phyloP scores from a whole-genome alignment of 495 filamentous ascomycete genomes.

The Ramalina intermedia region DNA sequence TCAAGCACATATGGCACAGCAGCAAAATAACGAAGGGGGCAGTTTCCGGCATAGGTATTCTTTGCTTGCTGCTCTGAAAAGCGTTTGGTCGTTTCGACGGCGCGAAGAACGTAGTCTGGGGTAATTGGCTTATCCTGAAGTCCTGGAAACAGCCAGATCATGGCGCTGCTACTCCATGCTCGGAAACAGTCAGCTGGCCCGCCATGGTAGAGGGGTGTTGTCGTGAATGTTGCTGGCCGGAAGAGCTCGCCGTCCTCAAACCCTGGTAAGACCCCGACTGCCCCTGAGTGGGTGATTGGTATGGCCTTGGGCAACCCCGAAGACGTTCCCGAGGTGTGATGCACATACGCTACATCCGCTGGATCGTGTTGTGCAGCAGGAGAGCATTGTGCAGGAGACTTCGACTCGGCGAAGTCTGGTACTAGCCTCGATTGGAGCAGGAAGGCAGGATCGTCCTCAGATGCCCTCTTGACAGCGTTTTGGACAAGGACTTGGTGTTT shows the following conservation, averaged over 20 bases:
- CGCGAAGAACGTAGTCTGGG: conserved; percentile 26
- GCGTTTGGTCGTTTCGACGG: conserved; percentile 14
- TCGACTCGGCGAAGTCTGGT: not conserved
- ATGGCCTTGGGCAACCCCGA: conserved; percentile 41
- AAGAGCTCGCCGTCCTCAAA: conserved; percentile 15
- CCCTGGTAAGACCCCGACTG: conserved; percentile 32
- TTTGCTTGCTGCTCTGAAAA: not conserved
- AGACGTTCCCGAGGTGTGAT: conserved; percentile 39
- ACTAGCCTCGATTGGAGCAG: not conserved
- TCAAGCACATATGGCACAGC: conserved; percentile 43
- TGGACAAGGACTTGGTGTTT: not conserved
- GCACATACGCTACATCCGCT: conserved; percentile 26
- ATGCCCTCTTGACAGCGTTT: not conserved
- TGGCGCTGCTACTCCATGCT: conserved; percentile 31
- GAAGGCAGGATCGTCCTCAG: not conserved
- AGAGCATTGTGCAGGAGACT: not conserved
- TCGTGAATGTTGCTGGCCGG: conserved; percentile 36
- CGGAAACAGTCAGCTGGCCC: conserved; percentile 45
- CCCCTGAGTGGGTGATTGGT: conserved; percentile 31
- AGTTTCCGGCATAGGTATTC: not conserved
- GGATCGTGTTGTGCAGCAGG: not conserved
- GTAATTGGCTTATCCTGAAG: conserved; percentile 31
- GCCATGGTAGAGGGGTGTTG: conserved; percentile 47
- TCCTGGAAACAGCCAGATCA: conserved; percentile 43
- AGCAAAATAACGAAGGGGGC: conserved; percentile 34